These are phyloP conservation scores for Scleroderma citrinum DNA, from an alignment of 768 basidiomycete species.

Conservation along the genomic window DNA sequence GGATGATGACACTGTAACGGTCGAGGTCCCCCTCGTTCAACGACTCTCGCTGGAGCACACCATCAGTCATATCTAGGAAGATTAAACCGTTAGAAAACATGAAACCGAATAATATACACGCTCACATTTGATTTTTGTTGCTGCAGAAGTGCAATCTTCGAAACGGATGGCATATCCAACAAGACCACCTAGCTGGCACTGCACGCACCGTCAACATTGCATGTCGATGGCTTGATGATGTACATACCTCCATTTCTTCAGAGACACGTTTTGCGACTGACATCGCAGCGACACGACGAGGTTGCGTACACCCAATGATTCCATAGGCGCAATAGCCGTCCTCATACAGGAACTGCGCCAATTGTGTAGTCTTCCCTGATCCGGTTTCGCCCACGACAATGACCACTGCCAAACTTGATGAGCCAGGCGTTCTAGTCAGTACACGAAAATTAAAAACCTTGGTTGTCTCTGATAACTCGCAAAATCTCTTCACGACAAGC, in stretches of 20 bases:
- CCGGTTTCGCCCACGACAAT: slow-evolving; percentile 99
- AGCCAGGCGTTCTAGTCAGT: not conserved
- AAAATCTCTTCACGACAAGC: slow-evolving; percentile 93
- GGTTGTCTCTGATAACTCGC: slow-evolving; percentile 86
- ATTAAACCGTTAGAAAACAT: not conserved
- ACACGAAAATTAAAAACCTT: slow-evolving; percentile 48
- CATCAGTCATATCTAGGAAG: slow-evolving; percentile 91
- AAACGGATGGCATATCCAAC: slow-evolving; percentile 99
- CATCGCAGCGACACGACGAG: slow-evolving; percentile 98
- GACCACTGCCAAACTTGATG: slow-evolving; percentile 48
- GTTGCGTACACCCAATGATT: slow-evolving; percentile 95
- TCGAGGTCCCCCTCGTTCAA: slow-evolving; percentile 98
- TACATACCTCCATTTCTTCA: slow-evolving; percentile 93
- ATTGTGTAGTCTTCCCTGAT: slow-evolving; percentile 96
- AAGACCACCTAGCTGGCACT: slow-evolving; percentile 84
- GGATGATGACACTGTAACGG: slow-evolving; percentile 91
- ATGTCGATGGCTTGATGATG: not conserved
- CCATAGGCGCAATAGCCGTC: slow-evolving; percentile 92
- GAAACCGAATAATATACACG: slow-evolving; percentile 14
- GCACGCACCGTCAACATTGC: slow-evolving; percentile 1
- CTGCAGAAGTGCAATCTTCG: slow-evolving; percentile 91
- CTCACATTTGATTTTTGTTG: slow-evolving; percentile 95
- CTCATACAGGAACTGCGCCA: slow-evolving; percentile 93
- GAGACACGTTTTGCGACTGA: slow-evolving; percentile 99
- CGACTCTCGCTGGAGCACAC: slow-evolving; percentile 96